A percentile compares a stretch with the other conserved stretches of the same genome.
phyloP scores from a whole-genome alignment of 306 rosid species.

The Trifolium pratense region DNA sequence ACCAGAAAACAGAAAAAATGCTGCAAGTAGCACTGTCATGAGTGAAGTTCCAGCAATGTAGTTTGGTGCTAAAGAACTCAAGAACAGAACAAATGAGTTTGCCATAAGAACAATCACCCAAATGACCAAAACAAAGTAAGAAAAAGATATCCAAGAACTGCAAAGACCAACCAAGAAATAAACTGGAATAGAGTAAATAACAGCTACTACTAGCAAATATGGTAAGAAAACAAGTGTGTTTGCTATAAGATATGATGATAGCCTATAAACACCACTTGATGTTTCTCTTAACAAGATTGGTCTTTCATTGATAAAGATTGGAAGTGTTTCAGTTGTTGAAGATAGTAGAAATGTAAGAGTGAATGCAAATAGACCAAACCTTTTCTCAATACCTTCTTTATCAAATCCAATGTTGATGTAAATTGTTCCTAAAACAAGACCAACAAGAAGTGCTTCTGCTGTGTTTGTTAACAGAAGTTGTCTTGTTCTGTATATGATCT shows the following conservation, averaged over 20 bases:
- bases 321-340: constrained; percentile 85
- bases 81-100: constrained; percentile 78
- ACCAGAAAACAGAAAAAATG: constrained; percentile 84
- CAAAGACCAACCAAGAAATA: constrained; percentile 92
- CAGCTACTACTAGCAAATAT: constrained; percentile 67
- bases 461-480: constrained; percentile 84
- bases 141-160: constrained; percentile 76
- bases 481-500: constrained; percentile 74
- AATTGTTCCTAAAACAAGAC: constrained; percentile 87
- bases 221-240: constrained; percentile 94
- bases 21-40: constrained; percentile 71
- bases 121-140: constrained; percentile 77
- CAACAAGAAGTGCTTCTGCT: constrained; percentile 78
- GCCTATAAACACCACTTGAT: constrained; percentile 82
- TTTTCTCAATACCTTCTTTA: constrained; percentile 76
- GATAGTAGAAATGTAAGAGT: constrained; percentile 89
- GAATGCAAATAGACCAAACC: constrained; percentile 89
- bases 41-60: constrained; percentile 90
- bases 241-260: constrained; percentile 88
- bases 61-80: constrained; percentile 88
- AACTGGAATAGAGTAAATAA: constrained; percentile 77
- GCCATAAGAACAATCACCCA: constrained; percentile 85
- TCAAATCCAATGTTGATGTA: constrained; percentile 80
- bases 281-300: constrained; percentile 86
- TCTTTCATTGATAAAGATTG: constrained; percentile 85